Base-by-base conservation (phyloP, 2,329 filamentous ascomycete species). In the Clonostachys byssicola region DNA sequence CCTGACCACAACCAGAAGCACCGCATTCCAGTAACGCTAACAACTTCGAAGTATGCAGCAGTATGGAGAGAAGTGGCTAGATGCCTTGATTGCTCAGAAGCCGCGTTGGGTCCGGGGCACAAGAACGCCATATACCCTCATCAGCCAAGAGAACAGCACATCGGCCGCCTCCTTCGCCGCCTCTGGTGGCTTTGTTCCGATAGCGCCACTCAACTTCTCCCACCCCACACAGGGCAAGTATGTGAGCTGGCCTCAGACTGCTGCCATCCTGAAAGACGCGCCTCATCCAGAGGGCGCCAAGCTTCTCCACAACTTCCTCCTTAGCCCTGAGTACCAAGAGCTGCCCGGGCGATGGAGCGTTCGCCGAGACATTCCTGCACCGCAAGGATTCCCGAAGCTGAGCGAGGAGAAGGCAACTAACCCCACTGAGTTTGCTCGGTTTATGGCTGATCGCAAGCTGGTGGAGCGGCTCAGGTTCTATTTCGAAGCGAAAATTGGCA, bases 51-150 rank as follows among this genome's bases (percentile, higher is more conserved):
- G 65, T 14, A 54, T 71, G 49, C 50, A 66, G 43, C 54, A 72
- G 35, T 64, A 73, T 34, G 75, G 75, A 12, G 52, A 52, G 5
- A 51, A 58, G 1, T 80, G 74, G 74, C 69, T 80, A 50, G 68
- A 79, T 13, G 52, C 52, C 5, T 65, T 80, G 0, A 53, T 77
- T 2, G 52, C 63, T 12, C 74, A 79, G 51, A 74, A 79, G 52
- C 72, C 74, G 1, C 62, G 59, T 35, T 80, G 77, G 77, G 74
- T 80, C 14, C 75, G 76, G 20, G 77, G 77, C 10, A 72, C 70
- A 1, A 61, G 58, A 3, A 77, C 73, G 0, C 73, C 75, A 0
- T 47, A 40, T 2, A 63, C 64, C 1, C 50, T 75, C 12, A 43
- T 72, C 34, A 17, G 39, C 5, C 35, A 57, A 13, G 49, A 51